A percentile compares a stretch with the other conserved stretches of the same genome.
These are phyloP conservation scores for Gastrodia elata DNA, from an alignment of 106 monocot genomes.

Conservation along the genomic window DNA sequence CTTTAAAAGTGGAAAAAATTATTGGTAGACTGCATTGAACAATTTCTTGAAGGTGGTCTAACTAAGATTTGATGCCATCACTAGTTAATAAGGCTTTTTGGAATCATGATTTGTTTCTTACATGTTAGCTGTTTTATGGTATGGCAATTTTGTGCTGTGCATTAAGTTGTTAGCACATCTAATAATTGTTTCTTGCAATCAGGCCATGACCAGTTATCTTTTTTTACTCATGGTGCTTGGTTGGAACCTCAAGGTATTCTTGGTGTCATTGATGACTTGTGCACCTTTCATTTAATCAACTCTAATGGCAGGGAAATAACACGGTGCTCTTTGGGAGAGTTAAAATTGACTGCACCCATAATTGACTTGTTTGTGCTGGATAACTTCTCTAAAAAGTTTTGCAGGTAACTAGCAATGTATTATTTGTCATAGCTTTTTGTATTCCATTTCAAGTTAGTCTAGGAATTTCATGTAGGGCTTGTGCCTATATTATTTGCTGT, in stretches of 20 bases:
- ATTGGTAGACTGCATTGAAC: not conserved
- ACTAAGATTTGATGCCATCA: not conserved
- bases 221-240: constrained; percentile 73
- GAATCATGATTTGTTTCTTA: not conserved
- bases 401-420: constrained; percentile 25
- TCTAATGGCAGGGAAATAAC: constrained; percentile 61
- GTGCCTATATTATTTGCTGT: not conserved
- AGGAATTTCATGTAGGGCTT: not conserved
- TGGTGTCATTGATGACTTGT: constrained; percentile 53
- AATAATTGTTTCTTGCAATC: constrained; percentile 20
- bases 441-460: not conserved
- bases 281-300: constrained; percentile 61
- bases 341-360: constrained; percentile 48
- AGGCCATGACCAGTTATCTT: constrained; percentile 44
- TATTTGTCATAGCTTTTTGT: not conserved
- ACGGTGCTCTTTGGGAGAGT: constrained; percentile 42
- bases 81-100: not conserved
- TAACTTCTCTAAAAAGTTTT: constrained; percentile 34
- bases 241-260: constrained; percentile 69
- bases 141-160: not conserved
- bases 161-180: not conserved
- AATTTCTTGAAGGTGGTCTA: not conserved
- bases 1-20: not conserved
- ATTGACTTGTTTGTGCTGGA: constrained; percentile 40
- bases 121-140: not conserved